Percentiles rank a stretch among this genome's conserved stretches.
Evolutionary conservation across 2,329 filamentous ascomycete genomes (phyloP).

Genomic region (Hawksworthiomyces lignivorus): DNA sequence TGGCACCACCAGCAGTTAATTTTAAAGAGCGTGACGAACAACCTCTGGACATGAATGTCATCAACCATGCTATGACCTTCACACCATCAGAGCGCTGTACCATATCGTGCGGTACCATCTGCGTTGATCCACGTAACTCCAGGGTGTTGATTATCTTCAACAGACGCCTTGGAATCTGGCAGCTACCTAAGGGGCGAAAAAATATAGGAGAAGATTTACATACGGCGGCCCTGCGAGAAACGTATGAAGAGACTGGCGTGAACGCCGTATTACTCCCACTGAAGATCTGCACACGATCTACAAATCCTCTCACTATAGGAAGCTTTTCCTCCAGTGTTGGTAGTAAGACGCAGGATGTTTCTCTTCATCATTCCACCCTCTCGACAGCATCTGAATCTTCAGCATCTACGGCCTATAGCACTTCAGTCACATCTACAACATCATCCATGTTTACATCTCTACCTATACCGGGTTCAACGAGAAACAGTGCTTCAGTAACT

Average conservation of each 20-base stretch:
- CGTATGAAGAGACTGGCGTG: conserved; percentile 41
- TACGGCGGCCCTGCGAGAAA: conserved; percentile 37
- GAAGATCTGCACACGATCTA: conserved; percentile 36
- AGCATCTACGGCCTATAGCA: conserved; percentile 34
- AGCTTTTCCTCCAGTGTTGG: not conserved
- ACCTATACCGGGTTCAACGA: not conserved
- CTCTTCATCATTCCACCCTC: conserved; percentile 56
- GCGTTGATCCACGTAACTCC: conserved; percentile 28
- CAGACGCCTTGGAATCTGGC: conserved; percentile 32
- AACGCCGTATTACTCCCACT: conserved; percentile 29
- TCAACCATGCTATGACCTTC: conserved; percentile 28
- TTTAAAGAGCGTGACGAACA: not conserved
- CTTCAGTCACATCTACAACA: not conserved
- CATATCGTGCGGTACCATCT: conserved; percentile 40
- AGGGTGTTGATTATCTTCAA: conserved; percentile 37
- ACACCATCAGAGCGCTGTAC: conserved; percentile 33
- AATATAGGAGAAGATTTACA: conserved; percentile 37
- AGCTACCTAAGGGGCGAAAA: conserved; percentile 42
- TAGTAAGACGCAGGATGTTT: conserved; percentile 1
- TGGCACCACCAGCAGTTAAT: not conserved
- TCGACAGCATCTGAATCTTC: conserved; percentile 79
- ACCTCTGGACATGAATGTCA: conserved; percentile 20
- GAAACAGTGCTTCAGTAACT: too few species aligned
- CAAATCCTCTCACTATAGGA: conserved; percentile 18
- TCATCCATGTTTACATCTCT: not conserved